Conservation (phyloP, 352 stramenopile genomes). For the Pythium biforme region DNA sequence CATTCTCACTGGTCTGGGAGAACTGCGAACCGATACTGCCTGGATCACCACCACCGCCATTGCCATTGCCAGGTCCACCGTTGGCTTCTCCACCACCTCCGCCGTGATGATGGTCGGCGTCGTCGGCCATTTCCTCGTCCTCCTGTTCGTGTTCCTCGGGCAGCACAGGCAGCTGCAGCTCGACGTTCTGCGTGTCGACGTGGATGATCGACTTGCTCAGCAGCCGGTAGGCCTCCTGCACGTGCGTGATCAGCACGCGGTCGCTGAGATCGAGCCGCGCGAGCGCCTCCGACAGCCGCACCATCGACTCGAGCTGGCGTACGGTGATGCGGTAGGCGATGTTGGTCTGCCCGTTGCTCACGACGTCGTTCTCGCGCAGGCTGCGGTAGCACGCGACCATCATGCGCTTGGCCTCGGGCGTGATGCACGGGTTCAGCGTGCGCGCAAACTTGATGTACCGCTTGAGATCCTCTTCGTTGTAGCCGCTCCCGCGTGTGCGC, state of each 20-base stretch:
- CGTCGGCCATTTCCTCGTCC: slow-evolving; percentile 12
- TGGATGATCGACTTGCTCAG: slow-evolving; percentile 99
- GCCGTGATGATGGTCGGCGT: not conserved
- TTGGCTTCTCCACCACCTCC: not conserved
- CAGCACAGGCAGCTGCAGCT: slow-evolving; percentile 78
- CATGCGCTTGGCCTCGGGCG: slow-evolving; percentile 77
- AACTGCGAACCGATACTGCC: not conserved
- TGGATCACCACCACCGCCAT: slow-evolving; percentile 6
- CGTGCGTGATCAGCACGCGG: slow-evolving; percentile 89
- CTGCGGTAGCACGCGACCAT: slow-evolving; percentile 98
- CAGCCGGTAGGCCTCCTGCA: slow-evolving; percentile 96
- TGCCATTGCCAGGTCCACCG: not conserved
- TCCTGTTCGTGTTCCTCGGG: slow-evolving; percentile 47
- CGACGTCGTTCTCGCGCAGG: slow-evolving; percentile 95
- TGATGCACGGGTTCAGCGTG: slow-evolving; percentile 70
- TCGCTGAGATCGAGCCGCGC: slow-evolving; percentile 95
- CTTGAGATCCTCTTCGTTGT: slow-evolving; percentile 89
- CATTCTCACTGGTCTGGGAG: not conserved
- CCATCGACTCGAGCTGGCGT: slow-evolving; percentile 98
- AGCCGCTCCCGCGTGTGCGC: slow-evolving; percentile 26
- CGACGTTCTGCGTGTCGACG: slow-evolving; percentile 97
- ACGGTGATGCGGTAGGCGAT: slow-evolving; percentile 99
- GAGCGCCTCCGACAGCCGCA: slow-evolving; percentile 96
- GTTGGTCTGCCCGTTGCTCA: slow-evolving; percentile 90
- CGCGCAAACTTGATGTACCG: slow-evolving; percentile 94